phyloP scores from a whole-genome alignment of 2,329 filamentous ascomycete genomes.

The Ceratocystis cacaofunesta region DNA sequence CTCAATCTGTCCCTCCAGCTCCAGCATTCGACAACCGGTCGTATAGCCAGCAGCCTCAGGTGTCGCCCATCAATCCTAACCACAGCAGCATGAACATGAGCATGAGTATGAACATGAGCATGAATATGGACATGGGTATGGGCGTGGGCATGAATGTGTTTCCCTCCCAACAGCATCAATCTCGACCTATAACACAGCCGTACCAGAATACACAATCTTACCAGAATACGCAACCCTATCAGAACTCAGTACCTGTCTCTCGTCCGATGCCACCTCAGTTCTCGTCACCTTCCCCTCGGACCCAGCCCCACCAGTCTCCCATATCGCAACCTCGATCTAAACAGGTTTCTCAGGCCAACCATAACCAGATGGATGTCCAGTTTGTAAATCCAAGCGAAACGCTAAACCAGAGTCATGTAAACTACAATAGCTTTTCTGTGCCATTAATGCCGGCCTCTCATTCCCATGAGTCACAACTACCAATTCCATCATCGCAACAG shows the following conservation, averaged over 20 bases:
- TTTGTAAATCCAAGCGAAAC: constrained; percentile 15
- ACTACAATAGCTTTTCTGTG: constrained; percentile 1
- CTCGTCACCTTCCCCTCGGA: constrained; percentile 19
- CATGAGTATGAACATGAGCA: constrained; percentile 22
- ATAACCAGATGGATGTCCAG: constrained; percentile 18
- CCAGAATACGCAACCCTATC: constrained; percentile 6
- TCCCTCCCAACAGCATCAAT: constrained; percentile 13
- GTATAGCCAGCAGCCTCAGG: constrained; percentile 25
- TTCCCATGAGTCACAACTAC: neutral
- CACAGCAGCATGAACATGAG: constrained; percentile 22
- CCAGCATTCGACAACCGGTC: constrained; percentile 21
- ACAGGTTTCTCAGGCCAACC: constrained; percentile 14
- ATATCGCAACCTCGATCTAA: constrained; percentile 11
- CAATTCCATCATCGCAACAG: neutral
- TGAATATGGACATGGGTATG: constrained; percentile 10
- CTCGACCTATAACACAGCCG: neutral
- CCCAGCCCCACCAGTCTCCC: constrained; percentile 13
- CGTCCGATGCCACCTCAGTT: constrained; percentile 18
- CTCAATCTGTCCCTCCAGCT: neutral
- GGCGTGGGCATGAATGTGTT: constrained; percentile 8
- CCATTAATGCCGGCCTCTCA: neutral
- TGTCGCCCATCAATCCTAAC: constrained; percentile 10
- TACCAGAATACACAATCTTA: neutral
- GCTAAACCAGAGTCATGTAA: constrained; percentile 7
- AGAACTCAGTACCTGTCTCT: constrained; percentile 3